Evolutionary conservation across 1,139 yeast genomes (phyloP).

Genomic region (Diutina neorugosa): DNA sequence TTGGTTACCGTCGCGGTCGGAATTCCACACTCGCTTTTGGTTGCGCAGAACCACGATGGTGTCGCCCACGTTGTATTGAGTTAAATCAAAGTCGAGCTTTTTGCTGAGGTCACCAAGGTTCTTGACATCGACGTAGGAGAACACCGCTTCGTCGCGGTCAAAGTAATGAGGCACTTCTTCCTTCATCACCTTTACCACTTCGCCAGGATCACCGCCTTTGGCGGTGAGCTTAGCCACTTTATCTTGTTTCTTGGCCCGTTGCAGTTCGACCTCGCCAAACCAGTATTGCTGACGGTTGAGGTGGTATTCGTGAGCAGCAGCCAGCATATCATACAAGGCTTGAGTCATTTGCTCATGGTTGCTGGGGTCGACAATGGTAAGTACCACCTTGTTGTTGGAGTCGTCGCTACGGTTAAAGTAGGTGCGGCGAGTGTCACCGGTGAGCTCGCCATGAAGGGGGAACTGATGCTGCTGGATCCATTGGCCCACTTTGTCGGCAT

Average conservation of each 20-base stretch:
- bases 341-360: conserved; percentile 24
- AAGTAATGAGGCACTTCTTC: conserved; percentile 35
- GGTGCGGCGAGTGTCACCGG: conserved; percentile 22
- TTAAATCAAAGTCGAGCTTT: background rate
- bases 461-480: conserved; percentile 36
- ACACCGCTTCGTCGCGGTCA: conserved; percentile 29
- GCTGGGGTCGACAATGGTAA: conserved; percentile 26
- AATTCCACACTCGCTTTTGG: conserved; percentile 21
- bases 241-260: conserved; percentile 31
- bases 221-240: conserved; percentile 31
- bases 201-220: conserved; percentile 25
- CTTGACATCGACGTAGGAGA: conserved; percentile 42
- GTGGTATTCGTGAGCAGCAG: conserved; percentile 44
- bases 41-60: conserved; percentile 13
- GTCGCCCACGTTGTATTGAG: background rate
- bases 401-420: conserved; percentile 20
- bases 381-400: conserved; percentile 32
- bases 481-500: conserved; percentile 28
- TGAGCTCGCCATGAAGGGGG: conserved; percentile 43
- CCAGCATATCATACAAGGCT: conserved; percentile 30
- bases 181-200: conserved; percentile 36
- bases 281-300: conserved; percentile 31
- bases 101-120: background rate
- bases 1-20: conserved; percentile 15
- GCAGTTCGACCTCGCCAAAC: conserved; percentile 23